A percentile compares a stretch with the other conserved stretches of the same genome.
phyloP scores from a whole-genome alignment of 805 yeast genomes.

The Ogataea zsoltii region DNA sequence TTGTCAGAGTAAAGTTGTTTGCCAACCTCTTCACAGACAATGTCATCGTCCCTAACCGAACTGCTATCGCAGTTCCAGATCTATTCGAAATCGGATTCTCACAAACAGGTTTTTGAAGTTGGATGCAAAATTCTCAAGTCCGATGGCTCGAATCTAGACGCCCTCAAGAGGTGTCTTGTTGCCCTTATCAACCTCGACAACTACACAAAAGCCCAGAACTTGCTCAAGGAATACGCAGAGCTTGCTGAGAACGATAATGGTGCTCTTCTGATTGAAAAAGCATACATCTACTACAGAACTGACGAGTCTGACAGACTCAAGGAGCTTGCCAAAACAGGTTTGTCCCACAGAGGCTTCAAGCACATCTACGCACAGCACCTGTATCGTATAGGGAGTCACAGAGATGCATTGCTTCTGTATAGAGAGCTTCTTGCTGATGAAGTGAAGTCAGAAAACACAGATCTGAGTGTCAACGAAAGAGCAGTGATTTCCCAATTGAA shows the following conservation, averaged over 20 bases:
- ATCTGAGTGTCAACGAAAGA: slow-evolving; percentile 62
- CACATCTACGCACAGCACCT: slow-evolving; percentile 56
- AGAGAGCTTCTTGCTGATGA: slow-evolving; percentile 34
- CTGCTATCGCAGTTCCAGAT: slow-evolving; percentile 38
- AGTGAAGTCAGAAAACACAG: slow-evolving; percentile 47
- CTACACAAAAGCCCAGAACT: slow-evolving; percentile 48
- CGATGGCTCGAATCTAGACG: slow-evolving; percentile 31
- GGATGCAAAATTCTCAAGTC: slow-evolving; percentile 31
- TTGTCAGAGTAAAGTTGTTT: background rate
- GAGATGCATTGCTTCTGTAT: slow-evolving; percentile 49
- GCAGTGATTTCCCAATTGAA: slow-evolving; percentile 59
- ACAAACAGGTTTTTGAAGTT: slow-evolving; percentile 34
- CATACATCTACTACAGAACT: slow-evolving; percentile 60
- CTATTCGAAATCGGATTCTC: slow-evolving; percentile 37
- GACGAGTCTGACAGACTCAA: slow-evolving; percentile 33
- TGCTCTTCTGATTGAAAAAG: slow-evolving; percentile 48
- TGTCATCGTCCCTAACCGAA: slow-evolving; percentile 28
- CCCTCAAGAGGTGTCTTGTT: slow-evolving; percentile 46
- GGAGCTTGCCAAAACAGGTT: slow-evolving; percentile 17
- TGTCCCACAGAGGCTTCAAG: slow-evolving; percentile 39
- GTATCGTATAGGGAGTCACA: slow-evolving; percentile 48
- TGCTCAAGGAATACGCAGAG: slow-evolving; percentile 35
- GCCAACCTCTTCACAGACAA: background rate
- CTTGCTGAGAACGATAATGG: slow-evolving; percentile 25
- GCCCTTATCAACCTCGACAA: slow-evolving; percentile 62